A percentile compares a stretch with the other conserved stretches of the same genome.
Conservation (phyloP, 768 basidiomycete genomes). For the Dioszegia crocea region DNA sequence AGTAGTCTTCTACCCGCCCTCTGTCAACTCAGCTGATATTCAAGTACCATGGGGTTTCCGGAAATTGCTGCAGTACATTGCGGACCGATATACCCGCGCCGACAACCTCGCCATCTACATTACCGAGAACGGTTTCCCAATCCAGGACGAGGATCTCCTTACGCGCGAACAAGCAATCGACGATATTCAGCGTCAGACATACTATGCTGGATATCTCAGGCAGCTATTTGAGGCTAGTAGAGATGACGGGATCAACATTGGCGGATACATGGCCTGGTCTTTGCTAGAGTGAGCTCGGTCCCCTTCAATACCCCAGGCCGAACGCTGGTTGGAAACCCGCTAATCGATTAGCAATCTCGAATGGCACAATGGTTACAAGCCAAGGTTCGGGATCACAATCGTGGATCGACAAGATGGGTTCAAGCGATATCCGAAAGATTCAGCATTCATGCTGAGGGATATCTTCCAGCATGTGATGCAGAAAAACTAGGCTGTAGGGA, state of each 20-base stretch:
- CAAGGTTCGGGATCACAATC: conserved; percentile 23
- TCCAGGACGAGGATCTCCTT: conserved; percentile 18
- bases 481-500: neutral
- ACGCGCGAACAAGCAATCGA: conserved; percentile 18
- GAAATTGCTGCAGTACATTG: conserved; percentile 26
- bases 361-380: conserved; percentile 16
- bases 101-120: conserved; percentile 20
- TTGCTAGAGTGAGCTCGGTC: conserved; percentile 27
- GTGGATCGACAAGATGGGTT: conserved; percentile 28
- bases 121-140: conserved; percentile 35
- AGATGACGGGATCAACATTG: conserved; percentile 26
- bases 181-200: conserved; percentile 28
- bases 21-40: neutral
- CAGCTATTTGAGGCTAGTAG: conserved; percentile 24
- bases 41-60: conserved; percentile 43
- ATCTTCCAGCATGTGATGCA: conserved; percentile 20
- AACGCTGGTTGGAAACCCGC: neutral
- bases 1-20: neutral
- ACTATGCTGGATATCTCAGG: conserved; percentile 27
- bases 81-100: conserved; percentile 21
- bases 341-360: conserved; percentile 24
- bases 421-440: conserved; percentile 33
- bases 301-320: no score
- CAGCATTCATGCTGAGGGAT: conserved; percentile 21
- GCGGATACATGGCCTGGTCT: conserved; percentile 36